Base-by-base conservation (phyloP, 495 filamentous ascomycete genomes). In the Jackrogersella multiformis region DNA sequence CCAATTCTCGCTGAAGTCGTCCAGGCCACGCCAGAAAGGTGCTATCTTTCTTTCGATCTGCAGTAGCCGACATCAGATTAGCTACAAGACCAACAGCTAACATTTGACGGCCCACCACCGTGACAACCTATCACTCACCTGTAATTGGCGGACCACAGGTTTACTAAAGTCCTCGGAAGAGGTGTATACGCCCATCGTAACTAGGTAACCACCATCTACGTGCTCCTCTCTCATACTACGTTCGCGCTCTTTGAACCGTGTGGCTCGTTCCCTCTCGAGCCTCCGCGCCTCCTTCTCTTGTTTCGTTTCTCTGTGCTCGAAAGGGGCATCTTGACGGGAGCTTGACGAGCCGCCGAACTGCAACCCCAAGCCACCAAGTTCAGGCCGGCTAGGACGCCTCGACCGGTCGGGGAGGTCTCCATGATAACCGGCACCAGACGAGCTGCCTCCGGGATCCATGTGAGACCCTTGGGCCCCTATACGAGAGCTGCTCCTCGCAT, bases 81-180 rank as follows among this genome's bases (percentile, higher is more conserved):
- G 66, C 51, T 30, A 38, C n/a, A 68, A 30, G 15, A 35, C 24
- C n/a, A 9, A 51, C 4, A 26, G 21, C 16, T 8, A 67, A 73
- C 32, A 13, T 7, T 34, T n/a, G 64, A 16, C 9, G 32, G 32
- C 26, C 24, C 23, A 34, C 41, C 21, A 24, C 41, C 21, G 21
- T 45, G 24, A 51, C 5, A 45, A 28, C n/a, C 15, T 44, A 61
- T 42, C 20, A 51, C 83, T 69, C 82, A 96, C 93, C 89, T 96
- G 95, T 63, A 99, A 81, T 74, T 97, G 94, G 69, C 96, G 87
- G 39, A 98, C 95, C 28, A 94, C 83, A 38, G 82, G 81, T 74
- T 98, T 97, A 79, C 88, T 97, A 73, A 93, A 99, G 76, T 99
- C 95, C 76, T 99, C 95, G 15, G 87, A 81, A 2, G 94, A 92